Evolutionary conservation across 495 filamentous ascomycete genomes (phyloP).

Genomic region (Aspergillus coremiiformis): DNA sequence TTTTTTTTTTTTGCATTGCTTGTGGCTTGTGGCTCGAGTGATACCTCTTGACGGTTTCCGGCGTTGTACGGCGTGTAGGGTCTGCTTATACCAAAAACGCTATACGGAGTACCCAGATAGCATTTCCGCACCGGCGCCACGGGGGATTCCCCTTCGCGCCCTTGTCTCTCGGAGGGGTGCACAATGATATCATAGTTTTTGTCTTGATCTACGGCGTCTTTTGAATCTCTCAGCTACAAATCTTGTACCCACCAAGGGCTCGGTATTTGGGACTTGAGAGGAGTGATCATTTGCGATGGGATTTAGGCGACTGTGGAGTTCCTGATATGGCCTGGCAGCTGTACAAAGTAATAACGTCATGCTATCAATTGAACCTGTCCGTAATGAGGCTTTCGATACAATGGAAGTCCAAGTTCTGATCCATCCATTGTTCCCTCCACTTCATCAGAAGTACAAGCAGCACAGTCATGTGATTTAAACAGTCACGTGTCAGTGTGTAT

Average conservation of each 20-base stretch:
- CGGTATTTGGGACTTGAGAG: background rate
- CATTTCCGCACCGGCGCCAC: background rate
- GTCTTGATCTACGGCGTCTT: background rate
- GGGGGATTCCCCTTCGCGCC: background rate
- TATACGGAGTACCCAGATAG: background rate
- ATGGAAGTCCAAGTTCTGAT: no score
- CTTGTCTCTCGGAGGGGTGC: background rate
- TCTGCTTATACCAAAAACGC: background rate
- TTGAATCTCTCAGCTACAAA: background rate
- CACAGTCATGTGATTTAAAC: no score
- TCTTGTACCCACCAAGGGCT: background rate
- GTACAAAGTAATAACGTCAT: background rate
- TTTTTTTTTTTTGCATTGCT: background rate
- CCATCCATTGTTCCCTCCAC: no score
- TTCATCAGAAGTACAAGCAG: no score
- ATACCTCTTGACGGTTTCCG: background rate
- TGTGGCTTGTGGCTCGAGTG: background rate
- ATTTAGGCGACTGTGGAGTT: background rate
- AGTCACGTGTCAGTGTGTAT: no score
- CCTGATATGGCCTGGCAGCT: background rate
- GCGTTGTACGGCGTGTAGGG: background rate
- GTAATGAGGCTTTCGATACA: no score
- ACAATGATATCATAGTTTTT: background rate
- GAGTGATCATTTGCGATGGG: background rate
- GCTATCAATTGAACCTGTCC: background rate